Percentiles rank a stretch among this genome's conserved stretches.
Conservation (phyloP, 169 alveolate species). For the Babesia microti region DNA sequence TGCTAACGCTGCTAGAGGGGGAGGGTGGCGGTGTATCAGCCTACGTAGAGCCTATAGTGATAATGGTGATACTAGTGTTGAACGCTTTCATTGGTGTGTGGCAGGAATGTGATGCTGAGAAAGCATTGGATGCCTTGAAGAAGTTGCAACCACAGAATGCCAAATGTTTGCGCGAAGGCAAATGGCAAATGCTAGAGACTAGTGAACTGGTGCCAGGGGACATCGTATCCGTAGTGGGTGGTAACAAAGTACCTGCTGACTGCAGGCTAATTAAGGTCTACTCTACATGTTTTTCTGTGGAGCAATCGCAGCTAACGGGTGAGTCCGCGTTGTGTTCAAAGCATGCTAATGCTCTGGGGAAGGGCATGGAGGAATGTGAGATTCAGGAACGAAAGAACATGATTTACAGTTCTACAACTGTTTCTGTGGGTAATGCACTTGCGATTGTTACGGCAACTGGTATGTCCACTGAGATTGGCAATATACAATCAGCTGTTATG, state of each 20-base stretch:
- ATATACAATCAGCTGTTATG: conserved; percentile 86
- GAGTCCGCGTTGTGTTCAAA: conserved; percentile 83
- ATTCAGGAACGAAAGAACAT: conserved; percentile 74
- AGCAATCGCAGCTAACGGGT: conserved; percentile 93
- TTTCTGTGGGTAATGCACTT: conserved; percentile 83
- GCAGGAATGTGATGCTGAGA: conserved; percentile 97
- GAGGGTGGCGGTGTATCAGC: conserved; percentile 85
- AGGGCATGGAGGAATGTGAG: conserved; percentile 48
- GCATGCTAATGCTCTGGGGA: conserved; percentile 55
- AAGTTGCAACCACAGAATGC: conserved; percentile 86
- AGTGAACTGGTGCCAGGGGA: conserved; percentile 93
- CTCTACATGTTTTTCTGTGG: conserved; percentile 85
- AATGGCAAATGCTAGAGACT: conserved; percentile 82
- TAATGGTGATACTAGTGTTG: conserved; percentile 80
- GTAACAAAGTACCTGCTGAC: conserved; percentile 98
- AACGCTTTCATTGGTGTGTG: conserved; percentile 95
- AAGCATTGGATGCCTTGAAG: conserved; percentile 91
- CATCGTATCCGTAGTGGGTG: conserved; percentile 84
- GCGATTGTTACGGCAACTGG: conserved; percentile 94
- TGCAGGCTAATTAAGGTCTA: conserved; percentile 79
- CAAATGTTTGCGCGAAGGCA: conserved; percentile 80
- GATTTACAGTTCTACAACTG: conserved; percentile 86
- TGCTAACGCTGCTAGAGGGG: conserved; percentile 78
- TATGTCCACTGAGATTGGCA: conserved; percentile 96
- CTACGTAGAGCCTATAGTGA: conserved; percentile 93